Conservation (phyloP, 352 stramenopile genomes). For the Globisporangium takayamanum region DNA sequence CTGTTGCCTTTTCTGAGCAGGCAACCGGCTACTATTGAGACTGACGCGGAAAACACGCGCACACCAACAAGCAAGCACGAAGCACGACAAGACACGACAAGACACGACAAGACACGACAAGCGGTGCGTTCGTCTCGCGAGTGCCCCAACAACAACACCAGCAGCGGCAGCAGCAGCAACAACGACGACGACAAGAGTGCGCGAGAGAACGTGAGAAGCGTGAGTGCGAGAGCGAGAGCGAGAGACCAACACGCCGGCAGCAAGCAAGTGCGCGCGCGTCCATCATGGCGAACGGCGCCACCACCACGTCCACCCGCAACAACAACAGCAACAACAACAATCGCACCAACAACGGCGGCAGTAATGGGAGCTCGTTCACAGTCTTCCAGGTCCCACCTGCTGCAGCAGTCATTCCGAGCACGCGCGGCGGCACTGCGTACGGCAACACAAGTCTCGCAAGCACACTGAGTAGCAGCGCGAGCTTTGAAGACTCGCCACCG, state of each 20-base stretch:
- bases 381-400: slow-evolving; percentile 59
- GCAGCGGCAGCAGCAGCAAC: neutral
- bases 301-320: neutral
- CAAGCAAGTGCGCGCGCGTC: neutral
- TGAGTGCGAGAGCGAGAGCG: too few species aligned
- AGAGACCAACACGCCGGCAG: neutral
- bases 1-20: too few species aligned
- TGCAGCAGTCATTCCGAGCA: slow-evolving; percentile 6
- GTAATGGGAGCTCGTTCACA: slow-evolving; percentile 36
- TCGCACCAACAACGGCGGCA: neutral
- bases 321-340: neutral
- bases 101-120: too few species aligned
- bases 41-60: neutral
- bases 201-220: too few species aligned
- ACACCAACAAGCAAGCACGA: neutral
- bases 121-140: too few species aligned
- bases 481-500: slow-evolving; percentile 4
- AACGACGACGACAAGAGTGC: neutral
- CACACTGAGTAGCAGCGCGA: slow-evolving; percentile 12
- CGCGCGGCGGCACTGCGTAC: slow-evolving; percentile 1
- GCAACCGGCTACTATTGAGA: too few species aligned
- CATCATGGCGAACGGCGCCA: neutral
- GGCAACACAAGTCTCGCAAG: slow-evolving; percentile 5
- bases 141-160: too few species aligned
- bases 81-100: too few species aligned